Evolutionary conservation across 176 grass and related monocot genomes (phyloP), one percentile per base, ranked within the genome.

Genomic region (Rhipidocladum racemiflorum): DNA sequence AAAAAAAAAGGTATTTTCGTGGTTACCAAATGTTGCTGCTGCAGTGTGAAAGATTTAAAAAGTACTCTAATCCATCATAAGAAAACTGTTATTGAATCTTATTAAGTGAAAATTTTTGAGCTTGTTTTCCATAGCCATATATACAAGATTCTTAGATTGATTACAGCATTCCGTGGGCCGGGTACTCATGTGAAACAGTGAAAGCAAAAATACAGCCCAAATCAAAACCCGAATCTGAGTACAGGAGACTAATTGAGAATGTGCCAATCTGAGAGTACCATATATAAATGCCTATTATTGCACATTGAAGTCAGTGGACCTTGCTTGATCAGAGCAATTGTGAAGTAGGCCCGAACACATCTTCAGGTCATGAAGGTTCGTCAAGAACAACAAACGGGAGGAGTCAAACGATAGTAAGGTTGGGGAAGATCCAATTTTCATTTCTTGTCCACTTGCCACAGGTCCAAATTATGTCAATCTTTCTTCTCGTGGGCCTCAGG

Each of bases 151-250:
- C 67, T 0, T 21, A 72, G 48, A 49, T 38, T 28, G 40, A 65
- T 78, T 9, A 43, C 44, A 66, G 34, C 65, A 48, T 18, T 0
- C 18, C 13, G 51, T 50, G 36, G 17, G 50, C 57, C n/a, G 66
- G 12, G 15, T 16, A 18, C 63, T 44, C 13, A 14, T 60, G 59
- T 30, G 74, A 46, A 46, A 46, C 45, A 46, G 45, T 46, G 45
- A 86, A 34, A 86, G 32, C 4, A 30, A 83, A 59, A 44, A 60
- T 61, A 43, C 34, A 79, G 23, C 74, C 40, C 60, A 69, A 74
- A 83, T 15, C 59, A 74, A 59, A 74, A 79, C 74, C 68, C 74
- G 84, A 86, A 83, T 43, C 61, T 46, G 60, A 44, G 61, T 69
- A 74, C 79, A 79, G 32, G 21, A 13, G 42, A 43, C 25, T 43